Base-by-base conservation (phyloP, 1,284 basidiomycete genomes). In the Taiwanofungus camphoratus region DNA sequence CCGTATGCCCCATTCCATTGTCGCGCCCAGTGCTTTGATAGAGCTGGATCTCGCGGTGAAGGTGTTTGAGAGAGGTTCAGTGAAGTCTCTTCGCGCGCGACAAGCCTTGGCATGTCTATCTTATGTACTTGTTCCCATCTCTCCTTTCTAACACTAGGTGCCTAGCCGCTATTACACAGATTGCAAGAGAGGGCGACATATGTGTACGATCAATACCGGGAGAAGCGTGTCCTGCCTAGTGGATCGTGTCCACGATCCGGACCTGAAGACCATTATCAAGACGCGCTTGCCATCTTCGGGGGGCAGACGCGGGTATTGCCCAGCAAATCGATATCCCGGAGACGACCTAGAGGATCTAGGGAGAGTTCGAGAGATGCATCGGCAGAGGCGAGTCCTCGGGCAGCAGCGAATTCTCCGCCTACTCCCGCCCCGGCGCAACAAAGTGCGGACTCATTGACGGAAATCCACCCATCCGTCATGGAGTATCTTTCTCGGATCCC, bases 201-300 rank as follows among this genome's bases (percentile, higher is more conserved):
- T 20, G 52, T 56, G 8, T 63, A 60, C 45, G 51, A 52, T 33
- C 52, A 57, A 33, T 60, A 56, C 44, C 55, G 61, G n/a, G 56
- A 60, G 38, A 44, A 57, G 35, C 58, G 58, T 43, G 48, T 53
- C 56, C 57, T 12, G n/a, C n/a, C n/a, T n/a, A n/a, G n/a, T n/a
- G n/a, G n/a, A n/a, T n/a, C n/a, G n/a, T n/a, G n/a, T n/a, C n/a
- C n/a, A 52, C 46, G 34, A 55, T 61, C 13, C 53, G 54, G 6
- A n/a, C 53, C 56, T 31, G 58, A 64, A 24, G 76, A 77, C 52
- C 71, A 77, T 39, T 76, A 72, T 30, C 69, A 73, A 36, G 74
- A 82, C 49, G 78, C 81, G 53, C 68, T 83, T 15, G 77, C 80
- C 15, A 67, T 82, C 15, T 82, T 82, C 41, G 80, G 79, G 34